Base-by-base conservation (phyloP, 306 rosid genomes). In the Prunus kanzakura region DNA sequence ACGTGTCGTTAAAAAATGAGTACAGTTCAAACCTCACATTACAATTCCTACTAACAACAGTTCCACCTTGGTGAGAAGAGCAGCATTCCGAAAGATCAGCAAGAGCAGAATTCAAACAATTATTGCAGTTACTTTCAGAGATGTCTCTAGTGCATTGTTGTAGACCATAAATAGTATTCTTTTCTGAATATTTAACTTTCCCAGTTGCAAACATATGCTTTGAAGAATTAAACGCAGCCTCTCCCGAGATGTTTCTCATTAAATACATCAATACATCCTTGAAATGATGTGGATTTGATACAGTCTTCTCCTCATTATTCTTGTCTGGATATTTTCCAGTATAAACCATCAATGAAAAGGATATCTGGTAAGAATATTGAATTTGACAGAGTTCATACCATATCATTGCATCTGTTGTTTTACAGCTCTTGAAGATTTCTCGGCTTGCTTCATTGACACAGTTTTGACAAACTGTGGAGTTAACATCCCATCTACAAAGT, bases 341-440 rank as follows among this genome's bases (percentile, higher is more conserved):
- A 51, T 87, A 86, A 38, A 43, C 80, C 61, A 66, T 64, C 2
- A 0, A 2, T 3, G 86, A 30, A 27, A 79, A 58, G 65, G 84
- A 85, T 74, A 14, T 80, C 79, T 62, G 80, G 65, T 54, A 72
- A 22, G 91, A 85, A 81, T 91, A 91, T 11, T 79, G 86, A 29
- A 91, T 80, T 72, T 85, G 91, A 71, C 97, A 89, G 18, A 30
- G 68, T 0, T 91, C 87, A 71, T 87, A 87, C 97, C 97, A 91
- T 12, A 89, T 76, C 11, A 83, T 68, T 57, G 91, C 97, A 51
- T 81, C 83, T 81, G 78, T 64, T 49, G 78, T 71, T 0, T 4
- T 75, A 51, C 96, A 91, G 0, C 29, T 72, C 0, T 55, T 75
- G 64, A 83, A 73, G 25, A 89, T 73, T 41, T 85, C 84, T 32